phyloP scores from a whole-genome alignment of 495 filamentous ascomycete genomes.

The Daldinia concentrica region DNA sequence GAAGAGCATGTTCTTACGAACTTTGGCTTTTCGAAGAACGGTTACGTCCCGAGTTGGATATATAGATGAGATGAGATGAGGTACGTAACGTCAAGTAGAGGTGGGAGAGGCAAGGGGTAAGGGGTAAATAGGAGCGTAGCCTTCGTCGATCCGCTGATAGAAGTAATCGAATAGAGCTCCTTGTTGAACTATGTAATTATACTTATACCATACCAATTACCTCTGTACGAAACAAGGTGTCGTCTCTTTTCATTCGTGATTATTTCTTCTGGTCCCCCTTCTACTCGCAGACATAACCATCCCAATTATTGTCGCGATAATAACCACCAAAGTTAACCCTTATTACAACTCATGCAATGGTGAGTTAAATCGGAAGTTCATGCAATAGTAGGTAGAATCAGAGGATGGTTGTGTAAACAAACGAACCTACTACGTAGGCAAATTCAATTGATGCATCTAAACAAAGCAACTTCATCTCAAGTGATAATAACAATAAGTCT shows the following conservation, averaged over 20 bases:
- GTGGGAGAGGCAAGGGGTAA: neutral
- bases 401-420: neutral
- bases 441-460: conserved; percentile 33
- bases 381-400: too few species aligned
- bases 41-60: conserved; percentile 3
- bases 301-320: too few species aligned
- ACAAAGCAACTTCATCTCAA: conserved; percentile 28
- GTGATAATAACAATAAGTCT: conserved; percentile 12
- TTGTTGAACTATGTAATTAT: conserved; percentile 2
- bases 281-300: too few species aligned
- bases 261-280: neutral
- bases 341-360: neutral
- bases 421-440: neutral
- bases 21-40: neutral
- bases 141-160: neutral
- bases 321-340: neutral
- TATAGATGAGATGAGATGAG: neutral
- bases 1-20: neutral
- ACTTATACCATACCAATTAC: neutral
- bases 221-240: neutral
- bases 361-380: too few species aligned
- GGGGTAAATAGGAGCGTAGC: neutral
- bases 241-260: neutral
- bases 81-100: conserved; percentile 7
- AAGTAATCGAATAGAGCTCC: conserved; percentile 18